Percentiles rank a stretch among this genome's conserved stretches.
Evolutionary conservation across 176 grass and related monocot species (phyloP).

Genomic region (Puya raimondii): DNA sequence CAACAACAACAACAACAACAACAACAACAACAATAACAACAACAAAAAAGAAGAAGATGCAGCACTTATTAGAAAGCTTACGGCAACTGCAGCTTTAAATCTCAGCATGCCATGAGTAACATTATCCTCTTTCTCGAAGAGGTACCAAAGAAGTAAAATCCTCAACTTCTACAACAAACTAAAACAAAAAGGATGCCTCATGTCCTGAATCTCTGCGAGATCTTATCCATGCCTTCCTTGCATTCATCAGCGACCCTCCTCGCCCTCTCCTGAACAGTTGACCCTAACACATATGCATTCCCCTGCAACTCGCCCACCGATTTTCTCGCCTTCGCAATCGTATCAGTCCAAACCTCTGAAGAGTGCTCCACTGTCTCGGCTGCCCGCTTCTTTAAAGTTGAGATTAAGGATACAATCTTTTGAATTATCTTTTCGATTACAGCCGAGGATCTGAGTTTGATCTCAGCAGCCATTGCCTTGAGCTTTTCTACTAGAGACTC

Average conservation of each 20-base stretch:
- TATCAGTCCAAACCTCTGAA: slow-evolving; percentile 14
- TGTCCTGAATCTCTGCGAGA: slow-evolving; percentile 65
- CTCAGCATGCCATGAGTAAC: too few species aligned
- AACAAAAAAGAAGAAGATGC: too few species aligned
- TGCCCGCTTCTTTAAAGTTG: slow-evolving; percentile 40
- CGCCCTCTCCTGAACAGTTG: slow-evolving; percentile 13
- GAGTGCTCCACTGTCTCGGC: slow-evolving; percentile 21
- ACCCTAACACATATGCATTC: slow-evolving; percentile 15
- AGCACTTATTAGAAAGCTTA: too few species aligned
- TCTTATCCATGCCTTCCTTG: slow-evolving; percentile 59
- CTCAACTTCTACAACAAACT: slow-evolving; percentile 1
- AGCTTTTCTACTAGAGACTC: slow-evolving; percentile 54
- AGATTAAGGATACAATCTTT: slow-evolving; percentile 47
- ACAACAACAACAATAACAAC: too few species aligned
- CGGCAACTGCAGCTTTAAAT: too few species aligned
- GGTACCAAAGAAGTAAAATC: background rate
- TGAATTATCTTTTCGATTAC: slow-evolving; percentile 57
- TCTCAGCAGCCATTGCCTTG: slow-evolving; percentile 36
- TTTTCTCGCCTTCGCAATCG: slow-evolving; percentile 36
- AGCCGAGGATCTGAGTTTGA: slow-evolving; percentile 33
- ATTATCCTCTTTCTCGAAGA: background rate
- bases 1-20: too few species aligned
- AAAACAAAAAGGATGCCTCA: slow-evolving; percentile 3
- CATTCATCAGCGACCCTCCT: slow-evolving; percentile 62
- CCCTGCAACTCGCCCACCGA: slow-evolving; percentile 27